Evolutionary conservation across 2,329 filamentous ascomycete genomes (phyloP), one percentile per base, ranked within the genome.

Genomic region (Ascocoryne sarcoides): DNA sequence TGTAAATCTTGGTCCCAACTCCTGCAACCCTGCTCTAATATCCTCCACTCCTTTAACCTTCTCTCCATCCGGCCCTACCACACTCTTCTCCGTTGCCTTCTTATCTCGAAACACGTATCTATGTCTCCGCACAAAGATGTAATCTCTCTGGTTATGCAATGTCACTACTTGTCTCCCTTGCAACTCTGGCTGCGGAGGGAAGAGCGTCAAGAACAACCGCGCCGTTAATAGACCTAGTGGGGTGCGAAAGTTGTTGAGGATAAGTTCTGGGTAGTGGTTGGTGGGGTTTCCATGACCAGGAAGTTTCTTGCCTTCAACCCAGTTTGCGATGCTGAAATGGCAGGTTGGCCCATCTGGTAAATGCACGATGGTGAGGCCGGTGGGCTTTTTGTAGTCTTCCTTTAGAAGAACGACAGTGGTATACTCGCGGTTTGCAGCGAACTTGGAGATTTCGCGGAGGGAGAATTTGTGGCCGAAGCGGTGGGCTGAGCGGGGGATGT

Each of bases 211-310:
- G 67, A 98, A 92, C 1, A 95, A 68, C 55, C 87, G 81, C 7
- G 89, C 90, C 0, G 89, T 87, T 29, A 96, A 68, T 8, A 95
- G 70, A 65, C 92, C 92, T 2, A 98, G 72, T 0, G 90, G 87
- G 0, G 92, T 98, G 55, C 84, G 83, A 70, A 98, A 98, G 60
- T 92, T 90, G 64, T 96, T 96, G 37, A 95, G 71, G 26, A 94
- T 73, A 19, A 95, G 70, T 63, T 95, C 90, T 1, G 89, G 88
- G 57, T 86, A 87, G 65, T 95, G 89, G 36, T 85, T 83, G 1
- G 90, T 95, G 0, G 88, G 77, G 51, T 89, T 90, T 37, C 64
- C 92, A 60, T 98, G 90, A 2, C 90, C 89, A 0, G 88, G 87
- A 10, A 98, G 71, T 49, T 84, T 85, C 59, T 83, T 85, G 37